Evolutionary conservation across 2,329 filamentous ascomycete genomes (phyloP).

Genomic region (Zymoseptoria ardabiliae): DNA sequence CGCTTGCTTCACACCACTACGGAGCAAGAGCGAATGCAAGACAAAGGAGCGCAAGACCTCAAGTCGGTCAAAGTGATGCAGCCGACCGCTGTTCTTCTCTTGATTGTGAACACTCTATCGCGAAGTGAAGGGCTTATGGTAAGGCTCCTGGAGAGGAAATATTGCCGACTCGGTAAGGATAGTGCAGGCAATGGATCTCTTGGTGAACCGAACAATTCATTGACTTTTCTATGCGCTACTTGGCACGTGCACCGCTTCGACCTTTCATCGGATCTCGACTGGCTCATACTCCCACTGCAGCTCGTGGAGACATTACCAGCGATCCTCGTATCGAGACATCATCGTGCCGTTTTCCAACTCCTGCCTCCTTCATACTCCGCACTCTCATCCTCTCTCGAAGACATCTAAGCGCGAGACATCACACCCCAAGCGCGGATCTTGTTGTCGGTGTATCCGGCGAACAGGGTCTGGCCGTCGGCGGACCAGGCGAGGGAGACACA

Average conservation of each 20-base stretch:
- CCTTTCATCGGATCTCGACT: conserved; percentile 31
- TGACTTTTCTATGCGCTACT: conserved; percentile 3
- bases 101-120: too few relatives aligned
- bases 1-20: too few relatives aligned
- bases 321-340: conserved; percentile 33
- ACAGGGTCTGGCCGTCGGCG: conserved; percentile 97
- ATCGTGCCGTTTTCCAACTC: conserved; percentile 25
- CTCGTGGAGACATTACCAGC: conserved; percentile 18
- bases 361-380: neutral
- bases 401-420: conserved; percentile 66
- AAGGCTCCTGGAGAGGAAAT: too few relatives aligned
- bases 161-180: too few relatives aligned
- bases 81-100: too few relatives aligned
- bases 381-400: conserved; percentile 5
- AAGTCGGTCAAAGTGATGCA: too few relatives aligned
- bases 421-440: conserved; percentile 97
- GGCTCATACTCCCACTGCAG: conserved; percentile 14
- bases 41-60: too few relatives aligned
- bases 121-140: too few relatives aligned
- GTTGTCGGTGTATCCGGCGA: conserved; percentile 99
- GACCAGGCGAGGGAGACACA: conserved; percentile 96
- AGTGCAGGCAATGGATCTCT: too few relatives aligned
- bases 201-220: neutral
- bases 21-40: too few relatives aligned
- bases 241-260: conserved; percentile 28